phyloP scores from a whole-genome alignment of 257 asterid species.

The Catharanthus roseus region DNA sequence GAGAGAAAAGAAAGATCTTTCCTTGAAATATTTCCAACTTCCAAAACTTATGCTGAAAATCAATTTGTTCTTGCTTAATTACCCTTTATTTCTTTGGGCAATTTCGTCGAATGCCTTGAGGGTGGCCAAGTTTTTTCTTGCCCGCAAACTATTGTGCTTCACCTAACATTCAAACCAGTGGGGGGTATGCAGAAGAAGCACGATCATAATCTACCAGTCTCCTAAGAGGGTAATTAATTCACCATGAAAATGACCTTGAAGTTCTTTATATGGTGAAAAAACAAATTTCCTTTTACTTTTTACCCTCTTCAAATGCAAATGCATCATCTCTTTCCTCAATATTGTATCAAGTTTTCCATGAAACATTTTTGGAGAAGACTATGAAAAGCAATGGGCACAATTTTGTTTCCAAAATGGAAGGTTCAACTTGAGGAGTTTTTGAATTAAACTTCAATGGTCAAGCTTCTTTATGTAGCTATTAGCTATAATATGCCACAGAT shows the following conservation, averaged over 20 bases:
- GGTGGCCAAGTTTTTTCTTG: no score
- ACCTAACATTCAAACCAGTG: slow-evolving; percentile 6
- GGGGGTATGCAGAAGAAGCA: background rate
- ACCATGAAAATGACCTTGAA: slow-evolving; percentile 3
- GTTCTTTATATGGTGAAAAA: background rate
- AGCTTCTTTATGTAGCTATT: background rate
- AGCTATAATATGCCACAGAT: background rate
- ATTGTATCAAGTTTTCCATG: background rate
- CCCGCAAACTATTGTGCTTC: background rate
- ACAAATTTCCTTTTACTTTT: background rate
- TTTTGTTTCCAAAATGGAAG: slow-evolving; percentile 17
- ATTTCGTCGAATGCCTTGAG: background rate
- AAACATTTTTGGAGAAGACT: slow-evolving; percentile 6
- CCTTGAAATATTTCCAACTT: background rate
- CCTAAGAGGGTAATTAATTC: background rate
- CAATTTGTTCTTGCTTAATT: background rate
- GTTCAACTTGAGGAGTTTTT: slow-evolving; percentile 11
- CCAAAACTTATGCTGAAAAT: background rate
- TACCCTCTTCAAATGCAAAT: background rate
- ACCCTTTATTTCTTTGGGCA: background rate
- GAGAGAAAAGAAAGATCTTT: background rate
- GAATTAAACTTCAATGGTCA: slow-evolving; percentile 8
- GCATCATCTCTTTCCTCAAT: background rate
- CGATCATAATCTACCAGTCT: background rate
- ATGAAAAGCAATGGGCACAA: slow-evolving; percentile 12